Evolutionary conservation across 1,284 basidiomycete species (phyloP).

Genomic region (Cutaneotrichosporon sp.): DNA sequence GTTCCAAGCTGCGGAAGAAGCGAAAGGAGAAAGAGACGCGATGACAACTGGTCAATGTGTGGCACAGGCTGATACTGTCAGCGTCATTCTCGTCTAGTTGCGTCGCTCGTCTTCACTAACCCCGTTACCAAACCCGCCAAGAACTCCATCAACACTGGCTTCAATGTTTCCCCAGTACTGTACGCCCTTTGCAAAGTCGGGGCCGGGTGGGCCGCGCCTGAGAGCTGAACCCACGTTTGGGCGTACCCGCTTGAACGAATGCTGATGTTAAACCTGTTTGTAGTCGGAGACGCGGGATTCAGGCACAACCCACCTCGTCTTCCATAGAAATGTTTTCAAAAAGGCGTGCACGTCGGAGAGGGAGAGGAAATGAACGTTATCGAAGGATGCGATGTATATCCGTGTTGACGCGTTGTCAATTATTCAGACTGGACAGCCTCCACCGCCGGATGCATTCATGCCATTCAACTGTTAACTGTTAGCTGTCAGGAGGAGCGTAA

Average conservation of each 20-base stretch:
- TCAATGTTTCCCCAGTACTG: conserved; percentile 50
- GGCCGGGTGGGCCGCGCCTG: conserved; percentile 25
- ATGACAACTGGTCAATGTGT: conserved; percentile 78
- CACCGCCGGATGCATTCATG: no score
- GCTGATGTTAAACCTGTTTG: conserved; percentile 2
- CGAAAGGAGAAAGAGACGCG: conserved; percentile 74
- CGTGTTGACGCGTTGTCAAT: no score
- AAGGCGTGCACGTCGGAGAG: no score
- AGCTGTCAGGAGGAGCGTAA: no score
- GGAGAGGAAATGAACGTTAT: no score
- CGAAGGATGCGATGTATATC: no score
- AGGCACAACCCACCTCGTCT: neutral
- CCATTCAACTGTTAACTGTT: no score
- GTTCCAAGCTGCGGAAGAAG: conserved; percentile 70
- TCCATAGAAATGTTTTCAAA: neutral
- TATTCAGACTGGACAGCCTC: no score
- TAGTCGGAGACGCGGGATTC: neutral
- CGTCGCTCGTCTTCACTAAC: conserved; percentile 23
- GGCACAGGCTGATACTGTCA: conserved; percentile 62
- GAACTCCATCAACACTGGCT: conserved; percentile 49
- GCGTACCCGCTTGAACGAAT: conserved; percentile 16
- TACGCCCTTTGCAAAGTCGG: conserved; percentile 49
- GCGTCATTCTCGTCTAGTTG: neutral
- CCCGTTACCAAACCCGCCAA: conserved; percentile 50
- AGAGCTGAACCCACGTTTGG: conserved; percentile 34